Evolutionary conservation across 2,329 filamentous ascomycete genomes (phyloP), one percentile per base, ranked within the genome.

Genomic region (Pseudogymnoascus sp.): DNA sequence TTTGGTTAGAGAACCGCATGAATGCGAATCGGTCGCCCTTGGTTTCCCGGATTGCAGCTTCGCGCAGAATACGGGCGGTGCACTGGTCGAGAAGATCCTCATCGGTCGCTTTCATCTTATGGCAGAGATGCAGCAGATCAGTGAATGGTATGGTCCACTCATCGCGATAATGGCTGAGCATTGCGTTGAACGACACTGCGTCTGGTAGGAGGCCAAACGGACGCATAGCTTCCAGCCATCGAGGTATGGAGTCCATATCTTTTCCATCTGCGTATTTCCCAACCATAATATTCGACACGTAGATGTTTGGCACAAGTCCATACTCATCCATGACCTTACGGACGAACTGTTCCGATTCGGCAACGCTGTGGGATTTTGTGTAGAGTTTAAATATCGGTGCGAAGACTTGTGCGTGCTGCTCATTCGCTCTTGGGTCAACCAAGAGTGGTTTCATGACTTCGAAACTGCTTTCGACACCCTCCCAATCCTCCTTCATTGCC

Each of bases 401-500:
- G 36, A 73, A 72, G 1, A 63, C 58, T 37, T 59, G 31, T 29
- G 59, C 33, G 21, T 42, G 21, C 15, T 36, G 15, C 9, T 67
- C 60, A 13, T 60, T 45, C 31, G 67, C 36, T 35, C n/a, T 13
- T 29, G 40, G 15, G n/a, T 36, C 31, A 10, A 59, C 27, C 18
- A 40, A 21, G 18, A 61, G 55, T 1, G 55, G 40, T 37, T 64
- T 64, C 63, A 71, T 70, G n/a, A 64, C 60, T 15, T 61, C 25
- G 29, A 73, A 69, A 42, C 67, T 65, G 40, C 65, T 59, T 42
- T 65, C 64, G 15, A 71, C 71, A 12, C 65, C 68, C 15, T 58
- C 37, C 71, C 71, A 73, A 52, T 73, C 68, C 7, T 61, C 61
- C 18, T 64, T 66, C 63, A 67, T 66, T 10, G 71, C 72, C 33